These are phyloP conservation scores for Phalaenopsis aphrodite DNA, from an alignment of 106 monocot species.

Conservation along the genomic window DNA sequence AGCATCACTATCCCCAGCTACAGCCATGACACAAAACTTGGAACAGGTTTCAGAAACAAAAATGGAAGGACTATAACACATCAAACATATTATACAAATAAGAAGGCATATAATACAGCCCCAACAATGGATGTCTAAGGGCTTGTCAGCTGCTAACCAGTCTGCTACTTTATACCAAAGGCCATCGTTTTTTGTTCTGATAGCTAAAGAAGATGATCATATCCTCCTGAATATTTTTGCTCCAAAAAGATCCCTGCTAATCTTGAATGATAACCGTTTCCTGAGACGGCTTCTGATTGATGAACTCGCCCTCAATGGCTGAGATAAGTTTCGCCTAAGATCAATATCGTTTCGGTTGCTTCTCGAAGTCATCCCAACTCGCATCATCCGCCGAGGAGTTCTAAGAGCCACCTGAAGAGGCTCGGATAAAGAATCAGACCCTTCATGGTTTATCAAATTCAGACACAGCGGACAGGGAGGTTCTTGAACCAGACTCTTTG, in stretches of 20 bases:
- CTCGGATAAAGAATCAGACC: slow-evolving; percentile 39
- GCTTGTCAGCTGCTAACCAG: too few relatives aligned
- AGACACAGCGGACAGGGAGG: slow-evolving; percentile 50
- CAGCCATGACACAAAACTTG: background rate
- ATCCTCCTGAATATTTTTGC: slow-evolving; percentile 25
- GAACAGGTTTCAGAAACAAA: background rate
- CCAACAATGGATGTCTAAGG: background rate
- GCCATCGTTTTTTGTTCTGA: background rate
- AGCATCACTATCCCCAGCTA: background rate
- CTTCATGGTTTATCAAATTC: slow-evolving; percentile 16
- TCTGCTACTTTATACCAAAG: background rate
- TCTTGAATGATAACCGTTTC: slow-evolving; percentile 57
- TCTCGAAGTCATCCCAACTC: slow-evolving; percentile 2
- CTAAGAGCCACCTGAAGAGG: slow-evolving; percentile 37
- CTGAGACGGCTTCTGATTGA: slow-evolving; percentile 43
- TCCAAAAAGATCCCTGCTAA: slow-evolving; percentile 53
- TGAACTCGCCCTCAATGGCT: slow-evolving; percentile 23
- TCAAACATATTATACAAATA: slow-evolving; percentile 4
- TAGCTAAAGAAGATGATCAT: background rate
- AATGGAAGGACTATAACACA: background rate
- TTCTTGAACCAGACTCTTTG: slow-evolving; percentile 41
- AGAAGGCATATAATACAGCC: background rate
- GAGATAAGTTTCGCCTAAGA: slow-evolving; percentile 25
- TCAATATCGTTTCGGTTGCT: slow-evolving; percentile 13
- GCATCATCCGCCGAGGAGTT: slow-evolving; percentile 23